Base-by-base conservation (phyloP, 208 protist species). In the Leishmania mexicana region DNA sequence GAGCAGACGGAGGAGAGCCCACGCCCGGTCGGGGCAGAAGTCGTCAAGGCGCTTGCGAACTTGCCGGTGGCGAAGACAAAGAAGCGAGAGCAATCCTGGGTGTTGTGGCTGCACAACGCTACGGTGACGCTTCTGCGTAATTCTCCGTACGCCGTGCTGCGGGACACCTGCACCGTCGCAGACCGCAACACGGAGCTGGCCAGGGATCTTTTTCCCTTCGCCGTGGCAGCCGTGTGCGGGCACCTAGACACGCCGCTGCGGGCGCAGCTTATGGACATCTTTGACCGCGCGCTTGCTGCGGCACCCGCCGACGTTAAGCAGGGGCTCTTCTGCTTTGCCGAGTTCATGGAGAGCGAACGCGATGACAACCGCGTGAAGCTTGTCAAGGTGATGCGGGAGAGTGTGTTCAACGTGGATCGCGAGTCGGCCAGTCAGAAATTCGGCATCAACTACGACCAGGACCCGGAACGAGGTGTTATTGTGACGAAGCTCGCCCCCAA, bases 371-470 rank as follows among this genome's bases (percentile, higher is more conserved):
- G 88, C 72, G 77, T 78, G 49, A 87, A 85, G 60, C 62, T 92
- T 3, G 84, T 92, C 42, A 91, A 89, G 68, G 86, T 81, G 62
- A 76, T 78, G 45, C 89, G 93, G 68, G 79, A 87, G 71, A 81
- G 82, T 51, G 83, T 83, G 40, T 95, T 91, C 81, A 71, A 87
- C 49, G 90, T 98, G 1, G 87, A 89, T 65, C 90, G 95, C 38
- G 81, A 90, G 49, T 83, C 81, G 42, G n/a, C 67, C 1, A 70
- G 87, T 17, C 83, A 88, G 65, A 98, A 96, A 83, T 98, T 98
- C 79, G 93, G 95, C 75, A 98, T 98, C 80, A 98, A 95, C 83
- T 98, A 98, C 78, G 95, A 98, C 81, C 89, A 96, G 80, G 88
- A 94, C 64, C 88, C 88, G 19, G 79, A 53, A 19, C 81, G 81